Conservation (phyloP, 352 stramenopile genomes). For the Globisporangium barbulae region DNA sequence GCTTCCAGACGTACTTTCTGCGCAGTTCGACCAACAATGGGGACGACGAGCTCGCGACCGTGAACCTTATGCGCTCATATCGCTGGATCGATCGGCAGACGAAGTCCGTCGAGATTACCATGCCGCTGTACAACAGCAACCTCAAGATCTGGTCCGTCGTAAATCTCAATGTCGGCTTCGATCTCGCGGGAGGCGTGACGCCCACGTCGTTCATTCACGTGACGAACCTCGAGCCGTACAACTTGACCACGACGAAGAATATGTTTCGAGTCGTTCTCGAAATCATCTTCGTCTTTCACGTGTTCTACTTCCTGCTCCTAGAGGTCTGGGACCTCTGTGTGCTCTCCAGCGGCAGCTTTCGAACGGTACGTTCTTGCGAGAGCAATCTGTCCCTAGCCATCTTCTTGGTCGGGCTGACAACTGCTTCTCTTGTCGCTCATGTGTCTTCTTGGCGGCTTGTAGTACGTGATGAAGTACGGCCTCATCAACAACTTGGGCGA, state of each 20-base stretch:
- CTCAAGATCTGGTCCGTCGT: conserved; percentile 64
- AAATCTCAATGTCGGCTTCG: conserved; percentile 50
- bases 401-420: background rate
- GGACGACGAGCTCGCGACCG: conserved; percentile 30
- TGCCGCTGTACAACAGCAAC: conserved; percentile 63
- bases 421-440: background rate
- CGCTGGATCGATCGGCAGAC: conserved; percentile 63
- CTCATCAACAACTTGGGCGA: conserved; percentile 65
- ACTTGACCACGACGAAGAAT: conserved; percentile 48
- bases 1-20: conserved; percentile 60
- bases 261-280: conserved; percentile 42
- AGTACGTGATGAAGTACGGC: conserved; percentile 67
- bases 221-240: conserved; percentile 65
- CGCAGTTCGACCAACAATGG: conserved; percentile 34
- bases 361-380: conserved; percentile 27
- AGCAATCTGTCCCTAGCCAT: background rate
- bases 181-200: conserved; percentile 52
- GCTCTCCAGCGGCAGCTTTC: conserved; percentile 45
- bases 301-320: conserved; percentile 58
- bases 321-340: conserved; percentile 68
- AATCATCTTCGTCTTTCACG: conserved; percentile 39
- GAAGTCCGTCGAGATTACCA: conserved; percentile 45
- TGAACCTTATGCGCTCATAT: conserved; percentile 39
- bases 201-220: conserved; percentile 45
- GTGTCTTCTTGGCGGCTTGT: background rate